A percentile compares a stretch with the other conserved stretches of the same genome.
These are phyloP conservation scores for Phialophora tarda DNA, from an alignment of 2,329 filamentous ascomycete species.

Conservation along the genomic window DNA sequence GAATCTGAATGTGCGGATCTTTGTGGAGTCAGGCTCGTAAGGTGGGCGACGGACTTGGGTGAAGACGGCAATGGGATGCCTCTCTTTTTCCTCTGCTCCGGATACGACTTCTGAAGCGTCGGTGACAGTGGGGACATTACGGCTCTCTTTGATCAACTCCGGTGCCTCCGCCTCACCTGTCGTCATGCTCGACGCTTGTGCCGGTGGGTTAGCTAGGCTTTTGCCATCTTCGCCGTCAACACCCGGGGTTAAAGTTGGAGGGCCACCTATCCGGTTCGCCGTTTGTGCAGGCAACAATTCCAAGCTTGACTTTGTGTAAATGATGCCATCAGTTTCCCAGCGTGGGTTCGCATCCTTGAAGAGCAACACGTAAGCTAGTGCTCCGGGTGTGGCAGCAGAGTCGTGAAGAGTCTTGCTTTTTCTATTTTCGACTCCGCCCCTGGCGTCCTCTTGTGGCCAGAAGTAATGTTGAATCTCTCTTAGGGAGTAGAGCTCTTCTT, in stretches of 20 bases:
- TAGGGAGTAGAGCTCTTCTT: slow-evolving; percentile 2
- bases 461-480: slow-evolving; percentile 19
- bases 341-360: slow-evolving; percentile 33
- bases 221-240: background rate
- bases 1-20: slow-evolving; percentile 24
- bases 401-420: slow-evolving; percentile 32
- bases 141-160: background rate
- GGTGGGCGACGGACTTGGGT: slow-evolving; percentile 10
- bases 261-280: background rate
- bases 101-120: background rate
- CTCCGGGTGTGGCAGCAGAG: slow-evolving; percentile 21
- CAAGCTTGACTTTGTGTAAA: slow-evolving; percentile 32
- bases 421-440: background rate
- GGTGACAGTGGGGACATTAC: background rate
- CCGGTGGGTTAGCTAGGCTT: background rate
- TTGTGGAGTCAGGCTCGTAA: background rate
- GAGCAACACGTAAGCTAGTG: slow-evolving; percentile 31
- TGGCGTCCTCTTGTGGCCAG: slow-evolving; percentile 12
- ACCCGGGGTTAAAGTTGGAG: background rate
- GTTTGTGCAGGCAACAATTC: slow-evolving; percentile 23
- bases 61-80: slow-evolving; percentile 26
- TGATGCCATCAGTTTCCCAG: slow-evolving; percentile 27
- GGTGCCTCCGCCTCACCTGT: background rate
- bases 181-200: background rate
- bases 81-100: background rate